phyloP scores from a whole-genome alignment of 768 basidiomycete species.

The Hemileccinum rubropunctum region DNA sequence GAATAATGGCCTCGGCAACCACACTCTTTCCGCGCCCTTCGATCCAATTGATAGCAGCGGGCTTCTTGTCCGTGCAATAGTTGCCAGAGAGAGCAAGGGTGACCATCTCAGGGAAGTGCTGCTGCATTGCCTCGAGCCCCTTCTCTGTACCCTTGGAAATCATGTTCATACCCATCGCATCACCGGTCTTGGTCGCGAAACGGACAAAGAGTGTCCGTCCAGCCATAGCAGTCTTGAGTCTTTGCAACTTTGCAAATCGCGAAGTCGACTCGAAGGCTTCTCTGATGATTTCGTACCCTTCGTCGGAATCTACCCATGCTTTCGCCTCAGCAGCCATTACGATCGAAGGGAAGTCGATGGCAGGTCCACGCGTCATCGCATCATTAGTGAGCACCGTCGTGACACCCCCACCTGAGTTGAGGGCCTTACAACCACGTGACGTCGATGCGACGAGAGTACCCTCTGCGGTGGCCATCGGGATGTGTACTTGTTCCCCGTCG shows the following conservation, averaged over 20 bases:
- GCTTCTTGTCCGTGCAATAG: constrained; percentile 99
- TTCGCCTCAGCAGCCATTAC: constrained; percentile 79
- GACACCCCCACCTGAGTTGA: constrained; percentile 94
- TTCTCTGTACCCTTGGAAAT: constrained; percentile 98
- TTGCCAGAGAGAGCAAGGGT: constrained; percentile 92
- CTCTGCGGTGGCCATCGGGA: constrained; percentile 99
- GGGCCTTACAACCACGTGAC: constrained; percentile 95
- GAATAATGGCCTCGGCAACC: constrained; percentile 92
- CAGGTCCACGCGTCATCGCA: constrained; percentile 98
- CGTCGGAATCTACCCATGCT: constrained; percentile 81
- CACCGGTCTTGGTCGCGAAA: constrained; percentile 92
- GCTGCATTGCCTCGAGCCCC: constrained; percentile 76
- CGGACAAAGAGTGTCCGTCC: constrained; percentile 92
- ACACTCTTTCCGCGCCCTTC: constrained; percentile 98
- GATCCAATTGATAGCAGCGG: constrained; percentile 99
- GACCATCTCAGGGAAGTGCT: constrained; percentile 86
- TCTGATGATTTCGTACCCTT: constrained; percentile 73
- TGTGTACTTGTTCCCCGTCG: constrained; percentile 79
- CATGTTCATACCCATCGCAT: constrained; percentile 99
- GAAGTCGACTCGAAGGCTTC: constrained; percentile 93
- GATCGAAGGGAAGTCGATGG: constrained; percentile 89
- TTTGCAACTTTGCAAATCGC: constrained; percentile 84
- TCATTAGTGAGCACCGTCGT: constrained; percentile 90
- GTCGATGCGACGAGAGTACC: constrained; percentile 97
- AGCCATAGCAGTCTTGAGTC: constrained; percentile 85